Base-by-base conservation (phyloP, 148 eudicot species). In the Cornus florida region DNA sequence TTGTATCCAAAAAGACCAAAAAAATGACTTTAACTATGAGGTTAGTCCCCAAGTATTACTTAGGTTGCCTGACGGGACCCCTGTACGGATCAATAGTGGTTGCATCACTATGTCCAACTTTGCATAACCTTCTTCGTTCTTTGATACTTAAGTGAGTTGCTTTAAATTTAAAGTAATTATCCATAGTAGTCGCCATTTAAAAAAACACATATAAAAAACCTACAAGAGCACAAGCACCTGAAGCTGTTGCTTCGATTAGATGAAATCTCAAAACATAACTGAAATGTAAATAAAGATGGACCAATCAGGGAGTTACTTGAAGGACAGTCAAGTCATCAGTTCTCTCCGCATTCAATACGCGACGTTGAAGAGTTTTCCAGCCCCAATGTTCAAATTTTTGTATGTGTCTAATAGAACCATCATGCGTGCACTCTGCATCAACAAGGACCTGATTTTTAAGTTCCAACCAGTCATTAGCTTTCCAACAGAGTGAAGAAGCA, bases 351-450 rank as follows among this genome's bases (percentile, higher is more conserved):
- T 94, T 87, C 66, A 94, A 78, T 39, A 97, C 94, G 70, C 99
- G 98, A 35, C 94, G 94, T 69, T 91, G 85, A 77, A 97, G 93
- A 74, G 98, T 94, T 73, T 88, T 85, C 99, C 99, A 97, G 69
- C 99, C 99, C 99, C 98, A 97, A 24, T 89, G 84, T 83, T 94
- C 97, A 80, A 94, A 97, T 75, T 97, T 97, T 82, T 94, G 97
- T 31, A 97, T 89, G 88, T 97, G 99, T 81, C 60, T 97, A 38
- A 97, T 80, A 71, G 99, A 97, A 53, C 99, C 99, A 82, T 97
- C 99, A 90, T 97, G 99, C 7, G 98, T 97, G 84, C 99, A 97
- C 81, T 97, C 99, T 81, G 99, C 99, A 90, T 97, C 99, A 72
- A 97, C 99, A 31, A 97, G 95, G 75, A 97, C 99, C 99, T 96